These are phyloP conservation scores for Pterulicium gracile DNA, from an alignment of 1,284 basidiomycete species.

Conservation along the genomic window DNA sequence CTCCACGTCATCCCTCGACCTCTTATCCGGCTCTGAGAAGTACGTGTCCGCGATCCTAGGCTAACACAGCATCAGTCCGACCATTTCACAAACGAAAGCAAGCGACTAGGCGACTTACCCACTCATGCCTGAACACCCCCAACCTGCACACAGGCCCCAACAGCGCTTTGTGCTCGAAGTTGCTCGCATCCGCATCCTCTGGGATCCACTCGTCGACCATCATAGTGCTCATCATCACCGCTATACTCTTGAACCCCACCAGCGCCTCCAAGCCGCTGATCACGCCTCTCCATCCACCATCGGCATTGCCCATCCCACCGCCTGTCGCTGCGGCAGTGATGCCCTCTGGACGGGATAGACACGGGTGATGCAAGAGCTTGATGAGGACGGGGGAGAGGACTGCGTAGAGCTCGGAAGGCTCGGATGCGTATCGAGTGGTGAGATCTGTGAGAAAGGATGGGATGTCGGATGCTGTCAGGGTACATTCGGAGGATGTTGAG, in stretches of 20 bases:
- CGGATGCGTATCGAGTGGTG: conserved; percentile 54
- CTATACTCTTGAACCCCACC: conserved; percentile 76
- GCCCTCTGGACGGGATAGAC: conserved; percentile 52
- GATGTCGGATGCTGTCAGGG: conserved; percentile 43
- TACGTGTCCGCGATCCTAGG: conserved; percentile 69
- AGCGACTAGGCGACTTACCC: conserved; percentile 41
- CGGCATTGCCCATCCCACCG: conserved; percentile 1
- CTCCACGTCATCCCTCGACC: conserved; percentile 66
- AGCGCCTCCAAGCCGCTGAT: conserved; percentile 76
- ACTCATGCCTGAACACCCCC: conserved; percentile 79
- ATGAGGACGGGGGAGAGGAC: conserved; percentile 50
- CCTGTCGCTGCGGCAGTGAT: conserved; percentile 56
- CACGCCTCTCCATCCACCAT: conserved; percentile 72
- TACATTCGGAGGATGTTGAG: conserved; percentile 28
- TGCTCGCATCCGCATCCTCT: conserved; percentile 38
- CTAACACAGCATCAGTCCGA: conserved; percentile 20
- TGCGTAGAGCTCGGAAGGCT: conserved; percentile 39
- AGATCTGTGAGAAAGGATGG: conserved; percentile 67
- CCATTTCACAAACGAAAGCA: conserved; percentile 3
- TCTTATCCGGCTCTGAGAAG: conserved; percentile 77
- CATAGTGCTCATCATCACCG: conserved; percentile 65
- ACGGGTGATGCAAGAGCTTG: conserved; percentile 49
- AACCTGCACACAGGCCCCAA: conserved; percentile 77
- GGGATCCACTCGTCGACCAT: conserved; percentile 62
- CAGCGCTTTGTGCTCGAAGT: conserved; percentile 55